Percentiles rank a stretch among this genome's conserved stretches.
Conservation (phyloP, 108 stramenopile genomes). For the Parmales sp. region DNA sequence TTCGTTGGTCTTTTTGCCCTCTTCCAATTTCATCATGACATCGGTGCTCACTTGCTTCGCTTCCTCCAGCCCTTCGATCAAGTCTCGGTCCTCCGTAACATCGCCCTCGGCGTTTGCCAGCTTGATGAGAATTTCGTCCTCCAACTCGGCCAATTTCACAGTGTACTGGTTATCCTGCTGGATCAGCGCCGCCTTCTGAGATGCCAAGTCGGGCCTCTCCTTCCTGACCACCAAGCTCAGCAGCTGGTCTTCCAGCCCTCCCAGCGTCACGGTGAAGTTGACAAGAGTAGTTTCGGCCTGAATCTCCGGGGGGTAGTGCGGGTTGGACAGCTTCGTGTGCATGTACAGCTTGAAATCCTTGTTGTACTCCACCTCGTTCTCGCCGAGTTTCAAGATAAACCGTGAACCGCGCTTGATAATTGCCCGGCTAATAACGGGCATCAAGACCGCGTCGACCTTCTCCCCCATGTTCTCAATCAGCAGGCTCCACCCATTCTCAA, state of each 20-base stretch:
- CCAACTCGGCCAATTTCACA: constrained; percentile 53
- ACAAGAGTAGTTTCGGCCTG: constrained; percentile 53
- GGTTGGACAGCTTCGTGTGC: constrained; percentile 53
- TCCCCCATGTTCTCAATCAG: constrained; percentile 57
- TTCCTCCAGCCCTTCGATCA: constrained; percentile 53
- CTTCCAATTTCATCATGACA: constrained; percentile 11
- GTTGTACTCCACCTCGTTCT: constrained; percentile 55
- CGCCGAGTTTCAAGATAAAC: constrained; percentile 43
- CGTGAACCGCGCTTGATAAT: constrained; percentile 38
- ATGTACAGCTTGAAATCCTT: constrained; percentile 44
- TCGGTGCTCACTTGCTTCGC: constrained; percentile 41
- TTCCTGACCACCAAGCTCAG: constrained; percentile 45
- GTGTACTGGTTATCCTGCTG: constrained; percentile 55
- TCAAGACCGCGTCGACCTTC: constrained; percentile 46
- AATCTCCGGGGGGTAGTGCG: constrained; percentile 58
- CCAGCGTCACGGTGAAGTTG: constrained; percentile 55
- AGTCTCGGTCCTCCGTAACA: constrained; percentile 39
- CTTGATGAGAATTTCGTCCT: constrained; percentile 53
- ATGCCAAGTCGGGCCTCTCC: constrained; percentile 49
- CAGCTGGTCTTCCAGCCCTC: constrained; percentile 55
- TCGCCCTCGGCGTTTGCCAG: constrained; percentile 52
- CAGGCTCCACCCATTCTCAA: constrained; percentile 40
- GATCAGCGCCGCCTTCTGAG: constrained; percentile 40
- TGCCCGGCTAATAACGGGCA: constrained; percentile 45
- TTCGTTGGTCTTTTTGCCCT: constrained; percentile 14